Percentiles rank a stretch among this genome's conserved stretches.
Evolutionary conservation across 1,284 basidiomycete species (phyloP).

Genomic region (Ceratobasidium sp.): DNA sequence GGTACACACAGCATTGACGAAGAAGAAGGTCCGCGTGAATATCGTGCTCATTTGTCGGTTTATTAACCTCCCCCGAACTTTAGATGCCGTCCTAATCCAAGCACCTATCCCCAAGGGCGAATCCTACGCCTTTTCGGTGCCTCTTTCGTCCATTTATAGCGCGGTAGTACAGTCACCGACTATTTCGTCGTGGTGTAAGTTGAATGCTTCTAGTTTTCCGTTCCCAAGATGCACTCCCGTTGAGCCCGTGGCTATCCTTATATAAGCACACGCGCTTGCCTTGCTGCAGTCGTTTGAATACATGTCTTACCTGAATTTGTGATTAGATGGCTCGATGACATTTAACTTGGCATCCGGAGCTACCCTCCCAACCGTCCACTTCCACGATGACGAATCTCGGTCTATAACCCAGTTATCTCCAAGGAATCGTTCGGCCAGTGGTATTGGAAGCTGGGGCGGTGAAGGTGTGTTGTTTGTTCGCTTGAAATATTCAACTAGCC

Average conservation of each 20-base stretch:
- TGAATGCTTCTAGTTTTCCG: too few relatives aligned
- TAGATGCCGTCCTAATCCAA: slow-evolving; percentile 80
- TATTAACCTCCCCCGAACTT: background rate
- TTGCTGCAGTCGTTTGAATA: slow-evolving; percentile 17
- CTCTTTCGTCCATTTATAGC: slow-evolving; percentile 88
- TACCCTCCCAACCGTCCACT: slow-evolving; percentile 89
- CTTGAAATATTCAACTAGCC: background rate
- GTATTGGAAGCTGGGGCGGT: slow-evolving; percentile 70
- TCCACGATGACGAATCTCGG: slow-evolving; percentile 94
- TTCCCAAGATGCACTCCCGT: background rate
- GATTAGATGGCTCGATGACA: slow-evolving; percentile 72
- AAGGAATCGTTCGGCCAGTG: slow-evolving; percentile 43
- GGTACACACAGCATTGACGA: slow-evolving; percentile 59
- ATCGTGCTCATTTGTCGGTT: slow-evolving; percentile 29
- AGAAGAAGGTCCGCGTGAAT: slow-evolving; percentile 65
- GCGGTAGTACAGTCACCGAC: slow-evolving; percentile 85
- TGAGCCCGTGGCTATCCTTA: background rate
- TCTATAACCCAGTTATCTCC: slow-evolving; percentile 61
- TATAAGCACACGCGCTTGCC: background rate
- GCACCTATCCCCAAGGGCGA: slow-evolving; percentile 78
- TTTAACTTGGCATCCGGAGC: slow-evolving; percentile 89
- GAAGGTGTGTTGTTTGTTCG: slow-evolving; percentile 52
- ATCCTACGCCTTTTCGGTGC: slow-evolving; percentile 94
- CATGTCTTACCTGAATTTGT: slow-evolving; percentile 19
- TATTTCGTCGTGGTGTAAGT: slow-evolving; percentile 87